Percentiles rank a stretch among this genome's conserved stretches.
phyloP scores from a whole-genome alignment of 78 protist genomes.

The Cavenderia fasciculata region DNA sequence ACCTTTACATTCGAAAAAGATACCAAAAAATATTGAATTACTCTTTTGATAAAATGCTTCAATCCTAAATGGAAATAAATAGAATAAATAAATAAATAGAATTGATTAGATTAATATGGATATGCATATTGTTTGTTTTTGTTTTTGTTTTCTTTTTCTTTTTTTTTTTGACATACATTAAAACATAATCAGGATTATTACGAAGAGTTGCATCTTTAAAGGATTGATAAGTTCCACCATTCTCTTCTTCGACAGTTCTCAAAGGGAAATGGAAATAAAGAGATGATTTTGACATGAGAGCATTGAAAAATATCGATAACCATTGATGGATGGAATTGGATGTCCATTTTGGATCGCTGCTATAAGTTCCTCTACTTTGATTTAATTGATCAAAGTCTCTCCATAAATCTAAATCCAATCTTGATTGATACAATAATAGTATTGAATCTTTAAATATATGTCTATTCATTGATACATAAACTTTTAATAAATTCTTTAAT shows the following conservation, averaged over 20 bases:
- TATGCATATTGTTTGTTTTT: no score
- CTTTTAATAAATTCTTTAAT: conserved; percentile 42
- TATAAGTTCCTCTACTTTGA: neutral
- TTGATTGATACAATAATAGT: conserved; percentile 33
- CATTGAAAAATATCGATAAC: conserved; percentile 29
- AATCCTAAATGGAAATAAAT: no score
- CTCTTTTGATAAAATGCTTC: conserved; percentile 25
- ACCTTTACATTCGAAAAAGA: conserved; percentile 36
- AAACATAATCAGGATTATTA: conserved; percentile 56
- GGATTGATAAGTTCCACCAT: conserved; percentile 17
- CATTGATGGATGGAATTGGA: conserved; percentile 64
- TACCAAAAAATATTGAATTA: conserved; percentile 32
- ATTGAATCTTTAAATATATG: conserved; percentile 61
- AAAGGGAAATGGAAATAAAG: conserved; percentile 54
- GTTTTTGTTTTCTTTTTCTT: neutral
- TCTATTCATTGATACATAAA: conserved; percentile 3
- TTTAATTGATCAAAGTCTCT: conserved; percentile 32
- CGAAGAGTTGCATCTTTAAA: conserved; percentile 18
- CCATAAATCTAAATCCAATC: conserved; percentile 48
- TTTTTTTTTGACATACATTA: neutral
- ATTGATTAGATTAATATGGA: neutral
- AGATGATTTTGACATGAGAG: conserved; percentile 23
- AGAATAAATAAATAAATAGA: no score
- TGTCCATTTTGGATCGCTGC: conserved; percentile 20
- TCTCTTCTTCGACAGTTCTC: conserved; percentile 63